Percentiles rank a stretch among this genome's conserved stretches.
Evolutionary conservation across 495 filamentous ascomycete species (phyloP).

Genomic region (Cladorrhinum samala): DNA sequence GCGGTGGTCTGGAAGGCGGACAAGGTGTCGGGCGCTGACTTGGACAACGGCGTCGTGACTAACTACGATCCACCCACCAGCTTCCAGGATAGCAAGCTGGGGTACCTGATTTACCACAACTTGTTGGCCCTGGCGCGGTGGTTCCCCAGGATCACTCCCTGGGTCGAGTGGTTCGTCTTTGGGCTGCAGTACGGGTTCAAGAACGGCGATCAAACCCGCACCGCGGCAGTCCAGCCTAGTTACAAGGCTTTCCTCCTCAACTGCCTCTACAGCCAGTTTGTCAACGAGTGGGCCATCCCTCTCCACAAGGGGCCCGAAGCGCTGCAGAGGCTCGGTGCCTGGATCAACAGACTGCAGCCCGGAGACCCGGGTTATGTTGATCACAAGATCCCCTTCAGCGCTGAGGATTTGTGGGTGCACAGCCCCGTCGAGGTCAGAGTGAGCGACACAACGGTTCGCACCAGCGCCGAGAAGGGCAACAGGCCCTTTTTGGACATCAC

Average conservation of each 20-base stretch:
- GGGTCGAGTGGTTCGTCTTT: conserved; percentile 90
- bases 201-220: conserved; percentile 52
- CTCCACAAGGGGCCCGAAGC: conserved; percentile 86
- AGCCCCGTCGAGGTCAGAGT: conserved; percentile 91
- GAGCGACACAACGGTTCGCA: conserved; percentile 57
- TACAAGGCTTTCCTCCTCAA: conserved; percentile 85
- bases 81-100: conserved; percentile 76
- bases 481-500: conserved; percentile 76
- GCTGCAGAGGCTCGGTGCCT: conserved; percentile 71
- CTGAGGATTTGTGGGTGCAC: conserved; percentile 78
- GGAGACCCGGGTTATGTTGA: conserved; percentile 47
- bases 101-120: conserved; percentile 85
- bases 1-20: conserved; percentile 82
- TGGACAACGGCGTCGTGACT: conserved; percentile 52
- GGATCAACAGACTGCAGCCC: conserved; percentile 62
- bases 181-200: conserved; percentile 90
- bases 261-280: conserved; percentile 92
- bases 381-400: conserved; percentile 72
- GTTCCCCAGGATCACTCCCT: conserved; percentile 72
- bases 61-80: conserved; percentile 38
- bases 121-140: conserved; percentile 72
- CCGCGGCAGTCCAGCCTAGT: conserved; percentile 67
- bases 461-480: conserved; percentile 30
- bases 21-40: conserved; percentile 25
- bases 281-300: conserved; percentile 96